Conservation (phyloP, 805 yeast genomes). For the Metschnikowia rubicola region DNA sequence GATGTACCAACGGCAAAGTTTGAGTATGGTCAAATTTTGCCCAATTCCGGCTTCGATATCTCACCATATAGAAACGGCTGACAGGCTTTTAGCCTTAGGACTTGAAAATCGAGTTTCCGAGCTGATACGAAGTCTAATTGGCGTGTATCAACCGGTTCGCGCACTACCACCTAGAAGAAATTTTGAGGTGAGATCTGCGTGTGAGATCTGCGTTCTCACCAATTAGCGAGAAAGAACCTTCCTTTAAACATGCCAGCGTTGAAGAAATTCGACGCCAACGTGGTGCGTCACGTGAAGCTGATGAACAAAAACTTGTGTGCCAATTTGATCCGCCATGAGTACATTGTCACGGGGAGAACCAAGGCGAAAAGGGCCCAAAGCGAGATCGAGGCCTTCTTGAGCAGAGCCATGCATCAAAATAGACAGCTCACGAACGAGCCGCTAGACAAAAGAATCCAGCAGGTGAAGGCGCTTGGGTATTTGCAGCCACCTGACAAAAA, state of each 20-base stretch:
- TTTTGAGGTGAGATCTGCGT: neutral
- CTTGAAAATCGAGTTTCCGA: too few species aligned
- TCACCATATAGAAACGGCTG: too few species aligned
- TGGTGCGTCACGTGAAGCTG: conserved; percentile 41
- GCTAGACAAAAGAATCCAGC: conserved; percentile 14
- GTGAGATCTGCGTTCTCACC: neutral
- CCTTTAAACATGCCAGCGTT: conserved; percentile 34
- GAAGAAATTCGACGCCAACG: conserved; percentile 40
- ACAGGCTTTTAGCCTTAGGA: too few species aligned
- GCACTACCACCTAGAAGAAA: conserved; percentile 3
- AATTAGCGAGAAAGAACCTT: neutral
- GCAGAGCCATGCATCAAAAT: conserved; percentile 29
- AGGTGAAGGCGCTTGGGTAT: conserved; percentile 20
- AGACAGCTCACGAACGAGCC: conserved; percentile 17
- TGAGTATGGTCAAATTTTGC: too few species aligned
- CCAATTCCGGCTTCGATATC: neutral
- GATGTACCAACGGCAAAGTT: too few species aligned
- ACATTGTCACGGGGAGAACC: conserved; percentile 40
- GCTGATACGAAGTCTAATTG: too few species aligned
- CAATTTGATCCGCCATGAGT: conserved; percentile 41
- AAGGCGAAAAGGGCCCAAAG: conserved; percentile 45
- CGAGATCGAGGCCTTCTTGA: conserved; percentile 37
- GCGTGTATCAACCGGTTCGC: neutral
- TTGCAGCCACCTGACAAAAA: conserved; percentile 27
- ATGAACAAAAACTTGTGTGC: conserved; percentile 44